Percentiles rank a stretch among this genome's conserved stretches.
Evolutionary conservation across 2,329 filamentous ascomycete species (phyloP).

Genomic region (Fusarium beomiforme): DNA sequence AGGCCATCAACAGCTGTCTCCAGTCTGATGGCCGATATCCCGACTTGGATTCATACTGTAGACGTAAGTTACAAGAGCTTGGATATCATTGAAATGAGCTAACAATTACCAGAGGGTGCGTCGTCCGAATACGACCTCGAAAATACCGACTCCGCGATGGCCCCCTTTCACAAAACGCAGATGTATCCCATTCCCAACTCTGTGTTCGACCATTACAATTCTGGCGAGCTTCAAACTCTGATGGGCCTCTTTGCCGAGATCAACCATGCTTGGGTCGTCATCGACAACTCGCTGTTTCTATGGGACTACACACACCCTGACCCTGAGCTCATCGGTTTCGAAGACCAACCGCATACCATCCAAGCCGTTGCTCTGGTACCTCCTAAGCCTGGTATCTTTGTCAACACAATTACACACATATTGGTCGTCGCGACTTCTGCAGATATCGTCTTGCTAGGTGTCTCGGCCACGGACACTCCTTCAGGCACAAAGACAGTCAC

Average conservation of each 20-base stretch:
- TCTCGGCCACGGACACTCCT: conserved; percentile 73
- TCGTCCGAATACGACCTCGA: conserved; percentile 93
- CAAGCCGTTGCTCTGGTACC: conserved; percentile 89
- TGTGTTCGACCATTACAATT: conserved; percentile 93
- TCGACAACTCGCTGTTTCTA: conserved; percentile 94
- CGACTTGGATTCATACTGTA: conserved; percentile 88
- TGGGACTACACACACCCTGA: conserved; percentile 98
- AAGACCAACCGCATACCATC: conserved; percentile 88
- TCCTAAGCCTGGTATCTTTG: conserved; percentile 88
- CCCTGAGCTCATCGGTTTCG: conserved; percentile 89
- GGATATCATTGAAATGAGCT: conserved; percentile 29
- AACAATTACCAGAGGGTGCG: conserved; percentile 74
- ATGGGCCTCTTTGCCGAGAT: conserved; percentile 97
- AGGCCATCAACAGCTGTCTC: conserved; percentile 83
- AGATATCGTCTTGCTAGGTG: conserved; percentile 87
- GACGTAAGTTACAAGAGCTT: conserved; percentile 69
- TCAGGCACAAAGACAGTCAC: conserved; percentile 78
- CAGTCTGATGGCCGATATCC: conserved; percentile 83
- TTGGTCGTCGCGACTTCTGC: conserved; percentile 87
- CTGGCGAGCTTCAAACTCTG: conserved; percentile 84
- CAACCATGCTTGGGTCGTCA: conserved; percentile 93
- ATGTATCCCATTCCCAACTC: conserved; percentile 91
- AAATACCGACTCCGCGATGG: conserved; percentile 74
- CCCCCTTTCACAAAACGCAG: conserved; percentile 87
- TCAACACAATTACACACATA: conserved; percentile 85